Percentiles rank a stretch among this genome's conserved stretches.
Conservation (phyloP, 2,329 filamentous ascomycete species). For the Talaromyces piceae region DNA sequence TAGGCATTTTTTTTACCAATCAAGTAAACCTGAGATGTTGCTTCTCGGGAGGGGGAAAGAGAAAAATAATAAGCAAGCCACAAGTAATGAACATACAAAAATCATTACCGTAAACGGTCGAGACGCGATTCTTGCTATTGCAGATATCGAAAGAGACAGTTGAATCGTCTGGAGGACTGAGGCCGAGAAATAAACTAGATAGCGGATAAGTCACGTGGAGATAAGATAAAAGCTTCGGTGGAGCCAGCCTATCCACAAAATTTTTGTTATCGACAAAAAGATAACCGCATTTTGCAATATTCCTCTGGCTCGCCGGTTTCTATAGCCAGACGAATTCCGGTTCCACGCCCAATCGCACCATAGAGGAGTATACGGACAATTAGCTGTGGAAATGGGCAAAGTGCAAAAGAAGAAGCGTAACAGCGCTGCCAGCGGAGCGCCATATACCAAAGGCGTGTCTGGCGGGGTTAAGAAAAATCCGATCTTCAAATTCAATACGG, state of each 20-base stretch:
- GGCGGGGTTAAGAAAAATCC: constrained; percentile 56
- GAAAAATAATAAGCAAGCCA: too few relatives aligned
- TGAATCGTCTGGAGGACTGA: too few relatives aligned
- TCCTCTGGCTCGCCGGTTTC: neutral
- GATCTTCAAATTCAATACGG: constrained; percentile 96
- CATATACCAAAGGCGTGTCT: constrained; percentile 30
- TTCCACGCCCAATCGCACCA: neutral
- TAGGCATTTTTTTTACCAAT: neutral
- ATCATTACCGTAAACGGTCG: too few relatives aligned
- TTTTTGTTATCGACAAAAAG: constrained; percentile 8
- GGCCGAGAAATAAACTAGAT: neutral
- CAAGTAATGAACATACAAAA: too few relatives aligned
- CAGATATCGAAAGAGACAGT: too few relatives aligned
- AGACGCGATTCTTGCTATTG: too few relatives aligned
- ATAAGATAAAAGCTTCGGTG: constrained; percentile 10
- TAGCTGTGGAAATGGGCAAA: constrained; percentile 44
- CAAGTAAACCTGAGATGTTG: neutral
- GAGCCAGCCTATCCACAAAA: constrained; percentile 11
- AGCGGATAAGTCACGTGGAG: constrained; percentile 9
- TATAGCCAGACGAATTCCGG: neutral
- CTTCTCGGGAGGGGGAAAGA: too few relatives aligned
- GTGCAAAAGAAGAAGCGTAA: constrained; percentile 47
- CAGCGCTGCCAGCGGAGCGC: constrained; percentile 31
- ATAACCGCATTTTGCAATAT: neutral
- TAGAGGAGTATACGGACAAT: neutral